Evolutionary conservation across 805 yeast species (phyloP), one percentile per base, ranked within the genome.

Genomic region (Candida ipomoeae): DNA sequence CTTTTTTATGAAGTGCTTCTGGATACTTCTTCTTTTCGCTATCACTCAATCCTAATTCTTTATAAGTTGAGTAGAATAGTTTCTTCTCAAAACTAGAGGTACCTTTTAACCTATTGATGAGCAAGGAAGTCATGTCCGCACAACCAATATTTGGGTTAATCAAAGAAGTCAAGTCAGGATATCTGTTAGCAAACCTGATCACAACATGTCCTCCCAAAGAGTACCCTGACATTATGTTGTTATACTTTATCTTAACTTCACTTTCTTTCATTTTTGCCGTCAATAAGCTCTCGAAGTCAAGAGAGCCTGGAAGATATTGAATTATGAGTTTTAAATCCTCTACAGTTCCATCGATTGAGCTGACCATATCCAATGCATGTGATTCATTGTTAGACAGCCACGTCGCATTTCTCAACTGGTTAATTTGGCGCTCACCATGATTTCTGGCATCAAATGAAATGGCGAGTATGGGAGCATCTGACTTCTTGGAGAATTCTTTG

Each of bases 201-300:
- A 75, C 68, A n/a, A 75, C 68, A 61, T 82, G 85, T 0, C 81
- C 87, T 2, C 86, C 85, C 41, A 81, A 67, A 0, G 85, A 80
- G 38, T 69, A 69, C 1, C 87, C 87, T 11, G 73, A 57, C 29
- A 78, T 62, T 40, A 77, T 69, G 60, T 74, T 75, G 51, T 44
- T 62, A 60, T 49, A 69, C 47, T 57, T 55, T 44, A 73, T 52
- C 21, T 56, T 48, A n/a, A 60, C 52, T 6, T 59, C 60, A 34
- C 53, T 48, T 26, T 56, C 57, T 32, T 56, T 59, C 38, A 52
- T 44, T 13, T 49, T 46, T 4, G 40, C 29, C 8, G 50, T 49
- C 20, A 58, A 58, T 36, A 65, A 58, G 42, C 57, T 63, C 17
- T 70, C 73, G 50, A 70, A 63, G 41, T 68, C 61, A 37, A 73